Base-by-base conservation (phyloP, 164 flowering plant genomes). In the Chloranthus sessilifolius region DNA sequence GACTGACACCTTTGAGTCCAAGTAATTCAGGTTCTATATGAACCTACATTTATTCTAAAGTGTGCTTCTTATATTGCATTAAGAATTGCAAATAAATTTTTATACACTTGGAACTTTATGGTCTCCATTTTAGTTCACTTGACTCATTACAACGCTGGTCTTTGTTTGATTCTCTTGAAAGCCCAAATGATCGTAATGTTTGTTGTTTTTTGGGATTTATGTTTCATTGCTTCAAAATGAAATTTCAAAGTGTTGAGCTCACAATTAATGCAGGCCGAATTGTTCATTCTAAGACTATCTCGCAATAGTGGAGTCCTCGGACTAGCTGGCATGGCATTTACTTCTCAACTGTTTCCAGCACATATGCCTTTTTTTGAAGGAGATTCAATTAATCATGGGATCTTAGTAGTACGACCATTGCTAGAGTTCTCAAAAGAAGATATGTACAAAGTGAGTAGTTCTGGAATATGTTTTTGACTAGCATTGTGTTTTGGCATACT, bases 301-400 rank as follows among this genome's bases (percentile, higher is more conserved):
- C 82, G 98, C 46, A 74, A 70, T 58, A 91, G 96, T 70, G 91
- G 96, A 48, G 83, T 87, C 25, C 84, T 87, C 64, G 96, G 98
- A 60, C 96, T 85, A 60, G 83, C 96, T 61, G 95, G 96, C 43
- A 87, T 81, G 88, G 83, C 96, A 47, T 91, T 79, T 62, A 53
- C 66, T 31, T 87, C 88, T 54, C 82, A 91, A 38, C 41, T 87
- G 43, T 91, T 81, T 61, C 55, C 78, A 1, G 29, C 67, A 25
- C 31, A 55, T 49, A 33, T 66, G 9, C 54, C 57, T 65, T 55
- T 26, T n/a, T 50, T 5, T 57, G 52, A 49, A 52, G 69, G 64
- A 61, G 55, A 44, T 53, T 62, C 65, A 30, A 55, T 47, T 46
- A 61, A 52, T 54, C 50, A 60, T 25, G 73, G 88, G 21, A 71